A percentile compares a stretch with the other conserved stretches of the same genome.
phyloP scores from a whole-genome alignment of 2,329 filamentous ascomycete species.

The Clarireedia paspali region DNA sequence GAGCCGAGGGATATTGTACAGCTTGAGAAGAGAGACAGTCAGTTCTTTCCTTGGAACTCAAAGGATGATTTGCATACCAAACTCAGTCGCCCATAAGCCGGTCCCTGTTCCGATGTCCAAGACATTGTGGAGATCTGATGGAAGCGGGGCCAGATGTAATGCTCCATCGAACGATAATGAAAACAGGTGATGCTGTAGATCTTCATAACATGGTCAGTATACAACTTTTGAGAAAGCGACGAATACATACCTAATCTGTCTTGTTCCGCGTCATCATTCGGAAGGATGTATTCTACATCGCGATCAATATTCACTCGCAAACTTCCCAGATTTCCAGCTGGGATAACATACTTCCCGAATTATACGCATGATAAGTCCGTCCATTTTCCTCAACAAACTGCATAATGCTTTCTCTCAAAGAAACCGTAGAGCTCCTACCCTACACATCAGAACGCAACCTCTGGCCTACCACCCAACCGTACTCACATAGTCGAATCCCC shows the following conservation, averaged over 20 bases:
- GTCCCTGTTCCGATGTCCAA: constrained; percentile 15
- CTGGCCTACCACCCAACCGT: not conserved
- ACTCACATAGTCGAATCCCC: not conserved
- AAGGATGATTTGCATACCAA: constrained; percentile 19
- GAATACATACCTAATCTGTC: constrained; percentile 2
- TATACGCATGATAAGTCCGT: constrained; percentile 20
- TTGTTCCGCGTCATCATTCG: constrained; percentile 15
- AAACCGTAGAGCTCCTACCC: constrained; percentile 7
- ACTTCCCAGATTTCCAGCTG: not conserved
- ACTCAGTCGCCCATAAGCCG: constrained; percentile 15
- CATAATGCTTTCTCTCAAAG: constrained; percentile 29
- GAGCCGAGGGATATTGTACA: constrained; percentile 22
- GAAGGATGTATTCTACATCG: constrained; percentile 14
- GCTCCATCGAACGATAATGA: constrained; percentile 8
- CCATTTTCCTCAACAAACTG: constrained; percentile 31
- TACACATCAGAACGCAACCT: not conserved
- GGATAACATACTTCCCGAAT: constrained; percentile 11
- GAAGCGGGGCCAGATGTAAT: constrained; percentile 15
- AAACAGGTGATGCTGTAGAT: constrained; percentile 16
- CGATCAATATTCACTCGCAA: not conserved
- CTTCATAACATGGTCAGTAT: not conserved
- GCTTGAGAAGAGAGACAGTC: not conserved
- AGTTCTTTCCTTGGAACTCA: not conserved
- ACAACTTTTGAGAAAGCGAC: not conserved
- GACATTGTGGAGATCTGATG: constrained; percentile 1